Evolutionary conservation across 139 green algal genomes (phyloP).

Genomic region (Diplosphaera chodatii): DNA sequence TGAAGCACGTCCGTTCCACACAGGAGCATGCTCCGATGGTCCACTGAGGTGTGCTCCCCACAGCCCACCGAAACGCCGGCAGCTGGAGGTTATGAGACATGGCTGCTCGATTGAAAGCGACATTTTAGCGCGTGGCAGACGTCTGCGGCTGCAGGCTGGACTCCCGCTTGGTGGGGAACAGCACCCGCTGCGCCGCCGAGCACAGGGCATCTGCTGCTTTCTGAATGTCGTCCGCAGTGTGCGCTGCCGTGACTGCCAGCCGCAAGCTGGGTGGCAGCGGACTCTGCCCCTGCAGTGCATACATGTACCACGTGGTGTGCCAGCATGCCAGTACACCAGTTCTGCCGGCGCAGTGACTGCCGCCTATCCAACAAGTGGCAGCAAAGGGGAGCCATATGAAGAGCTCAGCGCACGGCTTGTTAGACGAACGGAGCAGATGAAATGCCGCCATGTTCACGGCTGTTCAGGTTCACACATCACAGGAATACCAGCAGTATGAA

Average conservation of each 20-base stretch:
- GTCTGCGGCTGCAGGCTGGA: not conserved
- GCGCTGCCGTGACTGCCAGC: conserved; percentile 38
- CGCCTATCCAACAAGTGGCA: too few species aligned
- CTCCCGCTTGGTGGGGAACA: conserved; percentile 6
- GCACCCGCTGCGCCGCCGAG: conserved; percentile 29
- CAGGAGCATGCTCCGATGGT: too few species aligned
- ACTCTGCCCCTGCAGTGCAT: not conserved
- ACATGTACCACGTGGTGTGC: not conserved
- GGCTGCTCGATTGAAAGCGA: too few species aligned
- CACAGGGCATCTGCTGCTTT: conserved; percentile 35
- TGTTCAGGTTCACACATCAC: not conserved
- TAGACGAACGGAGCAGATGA: too few species aligned
- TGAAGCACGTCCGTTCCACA: too few species aligned
- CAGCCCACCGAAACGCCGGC: too few species aligned
- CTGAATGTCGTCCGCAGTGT: conserved; percentile 38
- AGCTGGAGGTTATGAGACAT: too few species aligned
- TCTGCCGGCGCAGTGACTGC: too few species aligned
- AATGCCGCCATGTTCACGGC: too few species aligned
- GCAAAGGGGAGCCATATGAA: too few species aligned
- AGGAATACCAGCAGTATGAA: conserved; percentile 13
- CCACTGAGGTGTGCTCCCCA: too few species aligned
- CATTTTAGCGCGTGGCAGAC: not conserved
- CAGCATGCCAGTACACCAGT: not conserved
- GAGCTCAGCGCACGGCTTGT: too few species aligned
- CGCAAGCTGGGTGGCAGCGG: not conserved